Evolutionary conservation across 805 yeast genomes (phyloP).

Genomic region (Kodamaea fukazawae): DNA sequence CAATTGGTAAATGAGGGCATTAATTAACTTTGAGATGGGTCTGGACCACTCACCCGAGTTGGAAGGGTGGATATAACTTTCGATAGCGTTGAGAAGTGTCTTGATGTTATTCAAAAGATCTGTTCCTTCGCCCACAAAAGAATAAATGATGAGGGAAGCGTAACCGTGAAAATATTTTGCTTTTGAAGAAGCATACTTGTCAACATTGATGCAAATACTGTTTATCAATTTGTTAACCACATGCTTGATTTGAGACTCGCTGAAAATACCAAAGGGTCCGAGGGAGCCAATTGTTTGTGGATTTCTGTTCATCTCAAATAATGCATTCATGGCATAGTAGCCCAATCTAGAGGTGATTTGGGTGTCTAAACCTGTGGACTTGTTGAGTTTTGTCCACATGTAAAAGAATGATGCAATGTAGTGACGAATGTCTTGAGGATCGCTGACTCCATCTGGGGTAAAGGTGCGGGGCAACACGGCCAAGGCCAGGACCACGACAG

Average conservation of each 20-base stretch:
- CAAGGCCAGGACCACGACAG: conserved; percentile 50
- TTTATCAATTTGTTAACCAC: conserved; percentile 54
- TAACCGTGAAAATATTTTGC: conserved; percentile 42
- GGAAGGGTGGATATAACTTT: conserved; percentile 88
- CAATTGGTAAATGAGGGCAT: conserved; percentile 55
- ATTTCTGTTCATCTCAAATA: conserved; percentile 27
- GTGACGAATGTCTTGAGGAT: conserved; percentile 44
- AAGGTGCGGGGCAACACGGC: conserved; percentile 51
- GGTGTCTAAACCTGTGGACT: conserved; percentile 53
- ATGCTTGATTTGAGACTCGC: conserved; percentile 57
- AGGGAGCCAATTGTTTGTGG: conserved; percentile 20
- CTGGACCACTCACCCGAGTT: conserved; percentile 87
- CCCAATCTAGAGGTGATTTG: conserved; percentile 66
- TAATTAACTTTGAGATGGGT: conserved; percentile 62
- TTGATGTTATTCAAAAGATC: conserved; percentile 53
- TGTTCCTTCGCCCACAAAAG: conserved; percentile 52
- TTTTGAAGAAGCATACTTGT: conserved; percentile 44
- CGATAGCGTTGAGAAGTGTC: conserved; percentile 63
- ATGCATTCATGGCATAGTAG: conserved; percentile 50
- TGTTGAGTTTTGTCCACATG: conserved; percentile 61
- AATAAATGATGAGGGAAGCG: conserved; percentile 51
- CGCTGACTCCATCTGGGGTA: conserved; percentile 25
- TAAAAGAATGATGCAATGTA: conserved; percentile 68
- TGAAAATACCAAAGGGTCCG: conserved; percentile 61
- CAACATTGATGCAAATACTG: conserved; percentile 46